A percentile compares a stretch with the other conserved stretches of the same genome.
These are phyloP conservation scores for Malus domestica DNA, from an alignment of 306 rosid species.

Conservation along the genomic window ASM211411v1 NC_041803.1:4795501-4796000, in stretches of 20 bases:
- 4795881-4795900: not conserved
- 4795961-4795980: not conserved
- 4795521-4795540: not conserved
- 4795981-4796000: not conserved
- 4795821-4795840: not conserved
- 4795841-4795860: not conserved
- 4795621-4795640: conserved; percentile 36
- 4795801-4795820: not conserved
- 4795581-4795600: conserved; percentile 26
- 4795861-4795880: not conserved
- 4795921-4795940: not conserved
- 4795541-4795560: not conserved
- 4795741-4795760: not conserved
- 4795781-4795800: not conserved
- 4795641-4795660: conserved; percentile 45
- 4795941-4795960: not conserved
- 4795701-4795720: conserved; percentile 35
- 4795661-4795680: conserved; percentile 21
- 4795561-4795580: not conserved
- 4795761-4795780: not conserved
- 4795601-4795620: conserved; percentile 46
- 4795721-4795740: not conserved
- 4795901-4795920: not conserved
- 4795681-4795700: conserved; percentile 46
- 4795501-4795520: not conserved